Conservation (phyloP, 192 early-diverging fungal species). For the Pilaira anomala region DNA sequence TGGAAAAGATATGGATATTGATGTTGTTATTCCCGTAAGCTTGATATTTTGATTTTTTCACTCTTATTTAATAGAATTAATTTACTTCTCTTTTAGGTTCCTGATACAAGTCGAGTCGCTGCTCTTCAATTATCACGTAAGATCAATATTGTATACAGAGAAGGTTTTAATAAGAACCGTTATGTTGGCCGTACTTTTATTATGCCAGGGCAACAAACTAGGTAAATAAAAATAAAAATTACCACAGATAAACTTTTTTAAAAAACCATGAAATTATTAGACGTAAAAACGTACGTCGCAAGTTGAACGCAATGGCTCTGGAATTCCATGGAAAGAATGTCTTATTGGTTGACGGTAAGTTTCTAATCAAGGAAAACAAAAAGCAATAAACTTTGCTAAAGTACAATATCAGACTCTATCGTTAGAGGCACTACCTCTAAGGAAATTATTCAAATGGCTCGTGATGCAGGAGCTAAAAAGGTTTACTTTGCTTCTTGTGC, state of each 20-base stretch:
- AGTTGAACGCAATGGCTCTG: constrained; percentile 97
- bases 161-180: constrained; percentile 99
- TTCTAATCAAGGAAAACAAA: neutral
- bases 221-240: too few relatives aligned
- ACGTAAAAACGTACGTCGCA: constrained; percentile 90
- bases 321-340: constrained; percentile 98
- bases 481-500: constrained; percentile 99
- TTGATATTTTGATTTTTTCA: neutral
- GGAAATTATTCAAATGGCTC: constrained; percentile 99
- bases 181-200: constrained; percentile 99
- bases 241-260: too few relatives aligned
- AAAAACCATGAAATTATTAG: neutral
- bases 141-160: constrained; percentile 89
- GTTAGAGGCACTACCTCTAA: constrained; percentile 99
- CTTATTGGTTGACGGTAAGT: constrained; percentile 88
- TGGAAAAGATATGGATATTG: constrained; percentile 82
- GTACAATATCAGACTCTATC: constrained; percentile 72
- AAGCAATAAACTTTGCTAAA: too few relatives aligned
- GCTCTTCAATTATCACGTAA: constrained; percentile 91
- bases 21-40: constrained; percentile 96
- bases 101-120: constrained; percentile 95
- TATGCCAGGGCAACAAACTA: constrained; percentile 95
- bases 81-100: constrained; percentile 61
- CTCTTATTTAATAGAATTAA: neutral
- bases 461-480: constrained; percentile 96